Conservation (phyloP, 306 rosid species). For the Vigna hirtella region DNA sequence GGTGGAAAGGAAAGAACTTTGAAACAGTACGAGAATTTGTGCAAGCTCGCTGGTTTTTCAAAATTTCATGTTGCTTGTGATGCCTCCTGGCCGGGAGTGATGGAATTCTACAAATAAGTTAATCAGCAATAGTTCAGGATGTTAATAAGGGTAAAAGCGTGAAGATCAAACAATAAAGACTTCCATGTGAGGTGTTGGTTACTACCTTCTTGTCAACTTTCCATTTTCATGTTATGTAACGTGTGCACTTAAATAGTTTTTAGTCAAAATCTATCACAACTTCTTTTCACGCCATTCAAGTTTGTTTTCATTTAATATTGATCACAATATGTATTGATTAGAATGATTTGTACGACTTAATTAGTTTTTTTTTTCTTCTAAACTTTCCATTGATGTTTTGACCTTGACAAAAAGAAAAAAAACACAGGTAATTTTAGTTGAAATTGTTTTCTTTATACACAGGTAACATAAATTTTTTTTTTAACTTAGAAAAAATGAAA, state of each 20-base stretch:
- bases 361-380: no score
- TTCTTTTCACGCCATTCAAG: no score
- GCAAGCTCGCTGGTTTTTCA: constrained; percentile 44
- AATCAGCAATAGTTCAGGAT: neutral
- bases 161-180: neutral
- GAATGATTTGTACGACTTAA: no score
- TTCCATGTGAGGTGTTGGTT: neutral
- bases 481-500: no score
- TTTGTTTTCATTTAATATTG: no score
- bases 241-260: neutral
- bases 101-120: constrained; percentile 43
- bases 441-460: no score
- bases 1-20: constrained; percentile 55
- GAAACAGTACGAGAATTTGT: constrained; percentile 29
- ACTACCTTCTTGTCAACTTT: neutral
- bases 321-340: no score
- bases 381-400: no score
- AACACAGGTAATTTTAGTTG: no score
- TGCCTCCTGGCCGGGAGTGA: constrained; percentile 44
- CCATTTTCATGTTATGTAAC: neutral
- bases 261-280: no score
- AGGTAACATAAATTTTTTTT: no score
- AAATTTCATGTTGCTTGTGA: constrained; percentile 41
- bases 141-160: neutral
- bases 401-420: no score